Percentiles rank a stretch among this genome's conserved stretches.
phyloP scores from a whole-genome alignment of 257 asterid species.

The Eucommia ulmoides region DNA sequence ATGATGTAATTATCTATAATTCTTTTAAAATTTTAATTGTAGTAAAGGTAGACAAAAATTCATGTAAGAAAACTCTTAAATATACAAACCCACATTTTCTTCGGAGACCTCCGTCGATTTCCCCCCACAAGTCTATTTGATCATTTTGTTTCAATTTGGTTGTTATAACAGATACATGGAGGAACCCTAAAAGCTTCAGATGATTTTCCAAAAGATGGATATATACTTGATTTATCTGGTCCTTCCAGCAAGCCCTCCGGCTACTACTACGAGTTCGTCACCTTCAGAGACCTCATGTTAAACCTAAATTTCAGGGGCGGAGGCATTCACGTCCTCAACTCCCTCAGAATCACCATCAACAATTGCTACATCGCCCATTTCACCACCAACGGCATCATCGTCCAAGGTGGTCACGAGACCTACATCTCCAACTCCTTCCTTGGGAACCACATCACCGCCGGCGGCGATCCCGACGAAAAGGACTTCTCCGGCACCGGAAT shows the following conservation, averaged over 20 bases:
- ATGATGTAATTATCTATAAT: no score
- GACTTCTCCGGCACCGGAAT: slow-evolving; percentile 68
- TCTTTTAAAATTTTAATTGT: no score
- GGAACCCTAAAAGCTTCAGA: slow-evolving; percentile 72
- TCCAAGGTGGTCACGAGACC: slow-evolving; percentile 68
- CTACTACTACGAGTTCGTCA: slow-evolving; percentile 55
- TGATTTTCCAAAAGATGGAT: slow-evolving; percentile 47
- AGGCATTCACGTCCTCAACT: slow-evolving; percentile 52
- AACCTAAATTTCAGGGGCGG: slow-evolving; percentile 70
- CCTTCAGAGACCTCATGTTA: slow-evolving; percentile 53
- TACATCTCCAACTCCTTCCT: slow-evolving; percentile 58
- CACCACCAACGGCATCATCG: slow-evolving; percentile 53
- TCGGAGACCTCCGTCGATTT: no score
- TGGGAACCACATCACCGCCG: slow-evolving; percentile 81
- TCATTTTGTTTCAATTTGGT: neutral
- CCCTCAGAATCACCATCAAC: slow-evolving; percentile 63
- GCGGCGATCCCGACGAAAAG: slow-evolving; percentile 50
- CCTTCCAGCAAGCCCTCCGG: slow-evolving; percentile 20
- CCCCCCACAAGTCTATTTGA: no score
- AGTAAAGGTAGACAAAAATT: no score
- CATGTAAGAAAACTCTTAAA: no score
- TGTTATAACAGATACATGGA: slow-evolving; percentile 55
- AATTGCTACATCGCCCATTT: slow-evolving; percentile 75
- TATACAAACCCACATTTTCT: no score
- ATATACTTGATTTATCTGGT: slow-evolving; percentile 53